Percentiles rank a stretch among this genome's conserved stretches.
These are phyloP conservation scores for Alternaria viburni DNA, from an alignment of 2,329 filamentous ascomycete genomes.

Conservation along the genomic window DNA sequence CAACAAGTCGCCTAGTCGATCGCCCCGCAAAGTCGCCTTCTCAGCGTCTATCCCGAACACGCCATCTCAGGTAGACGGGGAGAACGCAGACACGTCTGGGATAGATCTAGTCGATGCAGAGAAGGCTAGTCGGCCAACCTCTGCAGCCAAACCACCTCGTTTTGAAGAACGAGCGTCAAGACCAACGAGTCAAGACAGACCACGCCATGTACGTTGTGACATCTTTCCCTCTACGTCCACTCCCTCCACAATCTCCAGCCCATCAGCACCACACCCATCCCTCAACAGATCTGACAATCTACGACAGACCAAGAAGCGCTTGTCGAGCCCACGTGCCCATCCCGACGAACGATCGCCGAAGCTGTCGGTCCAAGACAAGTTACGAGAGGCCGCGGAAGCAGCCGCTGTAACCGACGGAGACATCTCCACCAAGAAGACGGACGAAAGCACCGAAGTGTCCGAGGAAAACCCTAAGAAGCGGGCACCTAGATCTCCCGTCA, in stretches of 20 bases:
- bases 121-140: constrained; percentile 21
- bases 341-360: constrained; percentile 48
- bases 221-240: constrained; percentile 29
- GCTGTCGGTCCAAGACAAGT: constrained; percentile 56
- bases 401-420: constrained; percentile 36
- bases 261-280: constrained; percentile 10
- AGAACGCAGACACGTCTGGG: constrained; percentile 42
- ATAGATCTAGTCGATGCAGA: constrained; percentile 32
- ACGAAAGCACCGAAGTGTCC: constrained; percentile 27
- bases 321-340: constrained; percentile 47
- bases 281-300: constrained; percentile 33
- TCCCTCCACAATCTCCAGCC: constrained; percentile 6
- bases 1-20: constrained; percentile 45
- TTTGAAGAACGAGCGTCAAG: constrained; percentile 30
- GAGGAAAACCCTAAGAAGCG: constrained; percentile 31
- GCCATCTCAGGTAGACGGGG: constrained; percentile 37
- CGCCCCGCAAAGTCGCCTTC: constrained; percentile 51
- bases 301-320: constrained; percentile 46
- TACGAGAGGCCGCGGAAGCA: constrained; percentile 53
- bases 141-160: constrained; percentile 21
- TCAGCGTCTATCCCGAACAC: constrained; percentile 44
- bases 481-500: constrained; percentile 39
- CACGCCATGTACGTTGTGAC: constrained; percentile 48
- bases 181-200: constrained; percentile 32
- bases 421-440: constrained; percentile 11